Evolutionary conservation across 345 rosid species (phyloP), one percentile per base, ranked within the genome.

Genomic region (Garcia nutans): DNA sequence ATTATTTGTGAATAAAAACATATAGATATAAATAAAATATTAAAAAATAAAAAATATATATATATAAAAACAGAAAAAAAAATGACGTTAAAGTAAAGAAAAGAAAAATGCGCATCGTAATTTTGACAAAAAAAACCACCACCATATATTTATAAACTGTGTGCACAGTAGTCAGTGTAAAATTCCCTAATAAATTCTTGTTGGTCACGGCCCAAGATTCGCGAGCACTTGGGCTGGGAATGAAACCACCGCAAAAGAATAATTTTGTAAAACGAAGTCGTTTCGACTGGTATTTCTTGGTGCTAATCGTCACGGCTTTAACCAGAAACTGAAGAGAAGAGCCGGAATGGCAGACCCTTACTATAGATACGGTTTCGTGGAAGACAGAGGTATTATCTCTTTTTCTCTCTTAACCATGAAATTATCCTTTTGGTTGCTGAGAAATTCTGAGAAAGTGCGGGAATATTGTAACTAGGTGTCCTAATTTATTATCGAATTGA

Each of bases 331-430:
- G 22, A 16, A 5, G 20, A 37, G 12, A 37, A 33, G 5, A 52
- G 15, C 45, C 2, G 45, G 1, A 74, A 82, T 72, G 83, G 74
- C 65, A 55, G 89, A 82, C 75, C 79, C 87, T n/a, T 86, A 82
- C 78, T 64, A 80, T 47, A 55, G 77, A 23, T 86, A 83, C 76
- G 59, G 71, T 61, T 76, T 80, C 24, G 9, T 84, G 6, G 33
- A 82, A 16, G 85, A 71, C 60, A 78, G 77, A 70, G 86, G 86
- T 82, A 69, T 57, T 75, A 16, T 33, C 57, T 52, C 26, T 47
- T 57, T 52, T 64, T 24, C 42, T 10, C 17, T 42, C 37, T 20
- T 10, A 28, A 31, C 56, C 59, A 49, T 19, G 33, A 19, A 64
- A 54, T 64, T 37, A n/a, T 20, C 58, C 58, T 2, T 17, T 49